These are phyloP conservation scores for Didymella lethalis DNA, from an alignment of 2,329 filamentous ascomycete genomes.

Conservation along the genomic window DNA sequence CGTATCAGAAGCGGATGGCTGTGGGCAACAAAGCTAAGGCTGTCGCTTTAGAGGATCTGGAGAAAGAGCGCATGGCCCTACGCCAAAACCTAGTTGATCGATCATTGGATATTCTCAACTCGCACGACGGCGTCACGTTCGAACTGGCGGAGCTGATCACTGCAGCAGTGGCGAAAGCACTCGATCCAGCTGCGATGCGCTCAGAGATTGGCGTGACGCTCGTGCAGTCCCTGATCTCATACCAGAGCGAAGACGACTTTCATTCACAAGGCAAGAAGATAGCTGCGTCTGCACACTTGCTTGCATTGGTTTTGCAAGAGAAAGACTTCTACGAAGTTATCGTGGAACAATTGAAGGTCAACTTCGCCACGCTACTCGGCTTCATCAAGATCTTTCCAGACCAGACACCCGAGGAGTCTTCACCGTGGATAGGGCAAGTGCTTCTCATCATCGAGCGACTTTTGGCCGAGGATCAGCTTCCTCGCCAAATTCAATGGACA, in stretches of 20 bases:
- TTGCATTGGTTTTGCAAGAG: slow-evolving; percentile 87
- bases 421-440: slow-evolving; percentile 91
- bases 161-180: slow-evolving; percentile 70
- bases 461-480: slow-evolving; percentile 87
- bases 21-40: slow-evolving; percentile 48
- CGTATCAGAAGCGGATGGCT: slow-evolving; percentile 46
- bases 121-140: slow-evolving; percentile 86
- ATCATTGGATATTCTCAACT: slow-evolving; percentile 87
- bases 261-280: slow-evolving; percentile 71
- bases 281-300: slow-evolving; percentile 88
- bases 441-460: slow-evolving; percentile 89
- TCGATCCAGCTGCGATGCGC: slow-evolving; percentile 65
- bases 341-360: slow-evolving; percentile 76
- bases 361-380: slow-evolving; percentile 75
- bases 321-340: slow-evolving; percentile 80
- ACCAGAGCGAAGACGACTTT: slow-evolving; percentile 66
- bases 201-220: slow-evolving; percentile 83
- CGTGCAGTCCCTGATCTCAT: slow-evolving; percentile 79
- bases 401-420: slow-evolving; percentile 76
- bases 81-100: slow-evolving; percentile 84
- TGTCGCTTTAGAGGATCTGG: slow-evolving; percentile 78
- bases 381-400: slow-evolving; percentile 78
- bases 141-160: slow-evolving; percentile 88
- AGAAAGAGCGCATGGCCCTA: slow-evolving; percentile 75
- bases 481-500: slow-evolving; percentile 76